Percentiles rank a stretch among this genome's conserved stretches.
These are phyloP conservation scores for Phaeolepiota aurea DNA, from an alignment of 768 basidiomycete species.

Conservation along the genomic window DNA sequence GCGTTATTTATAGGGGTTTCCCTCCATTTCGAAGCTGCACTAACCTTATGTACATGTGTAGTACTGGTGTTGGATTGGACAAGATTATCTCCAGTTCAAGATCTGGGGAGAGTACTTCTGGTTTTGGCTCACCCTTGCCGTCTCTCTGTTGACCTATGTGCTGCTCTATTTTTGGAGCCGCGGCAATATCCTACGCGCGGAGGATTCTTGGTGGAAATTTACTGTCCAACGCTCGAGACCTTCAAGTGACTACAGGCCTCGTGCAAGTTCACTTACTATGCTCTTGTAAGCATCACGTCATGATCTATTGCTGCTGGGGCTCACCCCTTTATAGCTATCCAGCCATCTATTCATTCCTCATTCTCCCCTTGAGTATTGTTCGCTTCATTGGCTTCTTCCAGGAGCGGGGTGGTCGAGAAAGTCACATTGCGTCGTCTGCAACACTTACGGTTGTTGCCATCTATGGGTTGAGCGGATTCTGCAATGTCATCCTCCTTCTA, in stretches of 20 bases:
- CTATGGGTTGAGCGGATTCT: conserved; percentile 29
- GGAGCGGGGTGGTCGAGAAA: conserved; percentile 6
- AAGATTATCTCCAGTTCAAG: conserved; percentile 5
- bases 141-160: conserved; percentile 16
- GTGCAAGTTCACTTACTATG: conserved; percentile 16
- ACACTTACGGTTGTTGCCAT: conserved; percentile 22
- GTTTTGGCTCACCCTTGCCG: conserved; percentile 16
- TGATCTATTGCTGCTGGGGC: too few species aligned
- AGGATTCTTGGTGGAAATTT: conserved; percentile 21
- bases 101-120: conserved; percentile 18
- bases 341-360: conserved; percentile 23
- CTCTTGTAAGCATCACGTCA: conserved; percentile 17
- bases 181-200: conserved; percentile 14
- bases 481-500: conserved; percentile 31
- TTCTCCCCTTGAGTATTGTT: conserved; percentile 30
- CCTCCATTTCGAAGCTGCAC: not conserved
- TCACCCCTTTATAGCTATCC: conserved; percentile 29
- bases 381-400: conserved; percentile 27
- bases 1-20: conserved; percentile 11
- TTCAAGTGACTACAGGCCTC: conserved; percentile 7
- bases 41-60: conserved; percentile 2
- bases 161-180: conserved; percentile 15
- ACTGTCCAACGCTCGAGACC: conserved; percentile 9
- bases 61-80: conserved; percentile 21
- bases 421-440: conserved; percentile 16